Percentiles rank a stretch among this genome's conserved stretches.
Conservation (phyloP, 257 asterid species). For the Lycium barbarum region DNA sequence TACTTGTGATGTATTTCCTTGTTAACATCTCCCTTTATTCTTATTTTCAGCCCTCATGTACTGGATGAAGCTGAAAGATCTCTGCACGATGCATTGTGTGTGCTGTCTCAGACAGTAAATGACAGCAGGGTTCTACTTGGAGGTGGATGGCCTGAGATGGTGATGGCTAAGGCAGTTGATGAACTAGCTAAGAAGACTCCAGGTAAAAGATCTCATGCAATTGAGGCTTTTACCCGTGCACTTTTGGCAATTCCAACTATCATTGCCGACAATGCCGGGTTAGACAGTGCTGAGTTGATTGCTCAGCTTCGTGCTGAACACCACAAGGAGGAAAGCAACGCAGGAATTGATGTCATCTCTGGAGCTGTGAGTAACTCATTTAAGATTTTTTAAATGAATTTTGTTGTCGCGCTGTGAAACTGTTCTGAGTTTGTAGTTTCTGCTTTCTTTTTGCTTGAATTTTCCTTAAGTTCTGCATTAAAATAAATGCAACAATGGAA, state of each 20-base stretch:
- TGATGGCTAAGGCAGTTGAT: constrained; percentile 95
- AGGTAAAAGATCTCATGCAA: constrained; percentile 89
- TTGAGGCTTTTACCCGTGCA: constrained; percentile 94
- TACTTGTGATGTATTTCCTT: background rate
- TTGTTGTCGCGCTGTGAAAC: background rate
- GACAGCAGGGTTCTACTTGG: constrained; percentile 93
- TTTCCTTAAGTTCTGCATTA: background rate
- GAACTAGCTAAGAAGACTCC: constrained; percentile 93
- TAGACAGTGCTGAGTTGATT: constrained; percentile 93
- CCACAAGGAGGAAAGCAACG: constrained; percentile 74
- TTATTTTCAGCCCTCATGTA: constrained; percentile 74
- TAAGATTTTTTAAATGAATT: background rate
- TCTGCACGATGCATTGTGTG: constrained; percentile 94
- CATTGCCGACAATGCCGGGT: constrained; percentile 96
- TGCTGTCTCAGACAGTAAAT: constrained; percentile 87
- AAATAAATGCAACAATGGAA: background rate
- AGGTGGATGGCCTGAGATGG: constrained; percentile 99
- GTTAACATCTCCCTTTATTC: background rate
- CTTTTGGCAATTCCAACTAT: constrained; percentile 88
- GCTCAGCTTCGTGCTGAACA: constrained; percentile 98
- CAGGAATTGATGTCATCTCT: constrained; percentile 92
- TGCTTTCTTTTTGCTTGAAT: background rate
- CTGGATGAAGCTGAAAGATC: constrained; percentile 99
- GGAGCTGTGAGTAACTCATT: constrained; percentile 71
- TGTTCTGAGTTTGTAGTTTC: constrained; percentile 19